phyloP scores from a whole-genome alignment of 371 early-diverging fungal genomes.

The Mortierella sp. region DNA sequence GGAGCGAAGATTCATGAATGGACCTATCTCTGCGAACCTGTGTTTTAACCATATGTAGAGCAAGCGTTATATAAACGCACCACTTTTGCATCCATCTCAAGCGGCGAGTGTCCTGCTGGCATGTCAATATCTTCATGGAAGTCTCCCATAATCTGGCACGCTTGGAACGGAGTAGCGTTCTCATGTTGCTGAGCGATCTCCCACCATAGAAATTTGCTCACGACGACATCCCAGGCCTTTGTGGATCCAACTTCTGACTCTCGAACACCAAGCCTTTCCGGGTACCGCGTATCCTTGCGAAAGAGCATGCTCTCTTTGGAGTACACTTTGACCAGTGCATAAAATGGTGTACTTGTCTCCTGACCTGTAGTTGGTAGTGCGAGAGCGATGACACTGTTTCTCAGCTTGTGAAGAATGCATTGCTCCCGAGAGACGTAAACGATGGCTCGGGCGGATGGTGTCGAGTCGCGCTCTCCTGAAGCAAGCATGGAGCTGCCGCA shows the following conservation, averaged over 20 bases:
- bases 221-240: slow-evolving; percentile 27
- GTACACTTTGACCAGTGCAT: slow-evolving; percentile 32
- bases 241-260: not conserved
- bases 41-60: no score
- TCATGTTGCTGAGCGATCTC: slow-evolving; percentile 7
- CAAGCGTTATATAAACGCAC: slow-evolving; percentile 13
- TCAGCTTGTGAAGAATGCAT: slow-evolving; percentile 29
- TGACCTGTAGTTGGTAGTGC: not conserved
- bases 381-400: slow-evolving; percentile 35
- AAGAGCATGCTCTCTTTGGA: slow-evolving; percentile 42
- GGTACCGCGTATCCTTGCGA: slow-evolving; percentile 22
- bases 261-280: slow-evolving; percentile 16
- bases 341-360: not conserved
- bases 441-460: slow-evolving; percentile 21
- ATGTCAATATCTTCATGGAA: slow-evolving; percentile 16
- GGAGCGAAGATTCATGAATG: not conserved
- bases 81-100: slow-evolving; percentile 7
- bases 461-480: slow-evolving; percentile 12
- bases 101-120: not conserved
- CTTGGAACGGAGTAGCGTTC: not conserved
- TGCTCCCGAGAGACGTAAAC: slow-evolving; percentile 42
- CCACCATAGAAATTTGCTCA: slow-evolving; percentile 38
- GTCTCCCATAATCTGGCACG: not conserved
- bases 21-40: not conserved
- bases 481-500: not conserved